Conservation (phyloP, 1,139 yeast species). For the Debaryomyces coudertii region DNA sequence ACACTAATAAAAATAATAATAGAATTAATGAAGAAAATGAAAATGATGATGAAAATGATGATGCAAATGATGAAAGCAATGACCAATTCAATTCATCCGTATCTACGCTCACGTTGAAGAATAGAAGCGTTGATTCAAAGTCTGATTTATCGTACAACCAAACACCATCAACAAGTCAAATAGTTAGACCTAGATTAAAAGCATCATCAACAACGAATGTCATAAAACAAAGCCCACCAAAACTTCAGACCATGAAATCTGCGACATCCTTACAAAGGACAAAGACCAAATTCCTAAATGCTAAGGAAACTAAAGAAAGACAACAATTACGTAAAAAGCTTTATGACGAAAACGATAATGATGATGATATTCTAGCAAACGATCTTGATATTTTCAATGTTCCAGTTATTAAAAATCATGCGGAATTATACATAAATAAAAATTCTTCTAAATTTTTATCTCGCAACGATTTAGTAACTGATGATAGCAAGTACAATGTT, state of each 20-base stretch:
- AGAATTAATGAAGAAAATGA: constrained; percentile 14
- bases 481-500: constrained; percentile 30
- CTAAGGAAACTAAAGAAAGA: constrained; percentile 44
- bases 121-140: constrained; percentile 7
- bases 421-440: constrained; percentile 35
- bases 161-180: constrained; percentile 5
- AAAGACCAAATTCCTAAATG: constrained; percentile 39
- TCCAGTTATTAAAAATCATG: constrained; percentile 44
- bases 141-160: constrained; percentile 8
- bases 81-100: constrained; percentile 23
- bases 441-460: constrained; percentile 21
- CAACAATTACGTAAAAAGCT: constrained; percentile 42
- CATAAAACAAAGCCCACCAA: constrained; percentile 5
- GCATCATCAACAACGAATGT: constrained; percentile 14
- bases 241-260: constrained; percentile 9
- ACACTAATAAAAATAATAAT: constrained; percentile 8
- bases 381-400: constrained; percentile 50
- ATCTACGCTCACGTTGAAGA: constrained; percentile 28
- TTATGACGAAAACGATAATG: constrained; percentile 49
- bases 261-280: constrained; percentile 30
- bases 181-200: constrained; percentile 11
- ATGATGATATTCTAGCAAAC: constrained; percentile 43
- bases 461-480: constrained; percentile 33
- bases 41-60: constrained; percentile 15
- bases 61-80: constrained; percentile 14